Evolutionary conservation across 257 asterid species (phyloP), one percentile per base, ranked within the genome.

Genomic region (Osmanthus fragrans): DNA sequence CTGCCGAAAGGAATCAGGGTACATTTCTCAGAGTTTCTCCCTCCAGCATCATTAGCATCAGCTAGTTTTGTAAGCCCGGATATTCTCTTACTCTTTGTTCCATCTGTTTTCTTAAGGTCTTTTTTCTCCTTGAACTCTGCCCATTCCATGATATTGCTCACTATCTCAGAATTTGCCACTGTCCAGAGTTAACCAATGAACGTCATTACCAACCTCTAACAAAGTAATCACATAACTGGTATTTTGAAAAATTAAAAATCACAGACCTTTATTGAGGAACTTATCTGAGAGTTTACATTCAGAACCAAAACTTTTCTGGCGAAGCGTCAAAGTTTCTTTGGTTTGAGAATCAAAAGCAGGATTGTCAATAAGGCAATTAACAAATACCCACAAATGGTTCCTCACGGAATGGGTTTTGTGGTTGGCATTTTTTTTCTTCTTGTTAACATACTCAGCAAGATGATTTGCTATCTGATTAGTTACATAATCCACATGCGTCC

Each of bases 301-400:
- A 72, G 98, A 89, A 60, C 99, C 99, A 72, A 96, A 96, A 84
- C 97, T 93, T 84, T 90, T 81, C 47, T 96, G 88, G 32, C 97
- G 91, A 54, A 96, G 92, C 42, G 99, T 96, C 82, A 96, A 87
- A 9, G 97, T 93, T 85, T 96, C 99, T 83, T 96, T 96, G 29
- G 99, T 93, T 90, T 96, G 98, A 68, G 98, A 95, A 88, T 95
- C 99, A 84, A 95, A 95, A 51, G 99, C 97, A 36, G 98, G 98
- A 79, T 96, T 96, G 93, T 92, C 99, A 85, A 96, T 93, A 39
- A 96, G 99, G 33, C 97, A 93, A 87, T 93, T 96, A 85, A 96
- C 99, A 86, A 96, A 96, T 23, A 96, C 93, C 98, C 99, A 96
- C 72, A 96, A 77, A 86, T 93, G 97, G 81, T 84, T 96, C 84